A percentile compares a stretch with the other conserved stretches of the same genome.
These are phyloP conservation scores for Gymnopus androsaceus DNA, from an alignment of 1,284 basidiomycete species.

Conservation along the genomic window DNA sequence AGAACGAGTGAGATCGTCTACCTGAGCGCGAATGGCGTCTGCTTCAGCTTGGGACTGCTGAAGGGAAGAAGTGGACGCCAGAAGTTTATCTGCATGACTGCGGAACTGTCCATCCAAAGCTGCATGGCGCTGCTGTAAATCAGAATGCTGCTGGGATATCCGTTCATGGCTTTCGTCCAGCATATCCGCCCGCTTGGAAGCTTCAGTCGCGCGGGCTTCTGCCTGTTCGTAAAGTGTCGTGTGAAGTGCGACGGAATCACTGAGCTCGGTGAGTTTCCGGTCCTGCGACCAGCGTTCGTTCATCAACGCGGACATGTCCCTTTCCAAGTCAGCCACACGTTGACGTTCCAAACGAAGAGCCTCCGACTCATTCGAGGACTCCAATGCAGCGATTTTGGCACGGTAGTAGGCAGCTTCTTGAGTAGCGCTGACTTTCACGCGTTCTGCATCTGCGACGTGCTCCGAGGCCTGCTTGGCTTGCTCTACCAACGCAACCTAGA, in stretches of 20 bases:
- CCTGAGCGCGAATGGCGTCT: slow-evolving; percentile 61
- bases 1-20: slow-evolving; percentile 70
- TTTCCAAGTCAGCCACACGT: slow-evolving; percentile 80
- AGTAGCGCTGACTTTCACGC: slow-evolving; percentile 75
- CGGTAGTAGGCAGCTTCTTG: slow-evolving; percentile 98
- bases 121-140: slow-evolving; percentile 70
- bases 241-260: slow-evolving; percentile 74
- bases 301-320: slow-evolving; percentile 68
- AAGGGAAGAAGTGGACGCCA: slow-evolving; percentile 74
- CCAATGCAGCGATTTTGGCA: slow-evolving; percentile 87
- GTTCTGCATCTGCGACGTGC: slow-evolving; percentile 80
- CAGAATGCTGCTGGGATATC: slow-evolving; percentile 68
- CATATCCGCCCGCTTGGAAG: slow-evolving; percentile 78
- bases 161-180: slow-evolving; percentile 82
- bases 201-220: slow-evolving; percentile 80
- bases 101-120: slow-evolving; percentile 70
- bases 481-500: slow-evolving; percentile 68
- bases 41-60: slow-evolving; percentile 85
- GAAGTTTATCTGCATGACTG: slow-evolving; percentile 78
- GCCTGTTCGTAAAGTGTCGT: slow-evolving; percentile 79
- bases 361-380: slow-evolving; percentile 70
- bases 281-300: slow-evolving; percentile 70
- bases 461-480: slow-evolving; percentile 81
- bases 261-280: slow-evolving; percentile 72
- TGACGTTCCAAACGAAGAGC: slow-evolving; percentile 78